Evolutionary conservation across 2,329 filamentous ascomycete species (phyloP).

Genomic region (Pseudogymnoascus sp.): DNA sequence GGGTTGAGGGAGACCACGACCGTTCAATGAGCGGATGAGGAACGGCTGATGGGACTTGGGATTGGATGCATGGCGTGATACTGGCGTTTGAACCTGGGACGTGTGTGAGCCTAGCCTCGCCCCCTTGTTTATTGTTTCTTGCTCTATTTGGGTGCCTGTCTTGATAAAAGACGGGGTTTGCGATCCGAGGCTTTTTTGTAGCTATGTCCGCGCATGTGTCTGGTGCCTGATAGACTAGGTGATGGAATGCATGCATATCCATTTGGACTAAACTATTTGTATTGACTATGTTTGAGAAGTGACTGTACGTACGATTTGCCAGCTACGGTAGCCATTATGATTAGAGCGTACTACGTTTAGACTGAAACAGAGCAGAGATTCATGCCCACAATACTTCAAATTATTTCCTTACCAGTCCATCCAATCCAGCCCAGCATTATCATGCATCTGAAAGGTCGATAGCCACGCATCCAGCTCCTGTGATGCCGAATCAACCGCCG

Average conservation of each 20-base stretch:
- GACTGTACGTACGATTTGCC: neutral
- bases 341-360: neutral
- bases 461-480: conserved; percentile 44
- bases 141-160: neutral
- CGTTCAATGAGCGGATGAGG: conserved; percentile 22
- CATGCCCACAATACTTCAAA: neutral
- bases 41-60: neutral
- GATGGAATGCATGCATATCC: neutral
- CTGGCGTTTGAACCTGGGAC: neutral
- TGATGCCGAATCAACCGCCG: conserved; percentile 57
- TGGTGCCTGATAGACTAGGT: neutral
- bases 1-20: conserved; percentile 22
- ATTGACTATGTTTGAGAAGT: neutral
- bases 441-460: conserved; percentile 21
- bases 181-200: neutral
- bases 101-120: neutral
- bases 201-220: neutral
- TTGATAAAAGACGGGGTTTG: neutral
- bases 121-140: neutral
- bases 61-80: conserved; percentile 2
- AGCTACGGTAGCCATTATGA: neutral
- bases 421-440: conserved; percentile 25
- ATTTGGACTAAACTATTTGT: neutral
- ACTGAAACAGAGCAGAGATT: neutral
- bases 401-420: conserved; percentile 20